These are phyloP conservation scores for Blastobotrys niveus DNA, from an alignment of 1,139 yeast species.

Conservation along the genomic window DNA sequence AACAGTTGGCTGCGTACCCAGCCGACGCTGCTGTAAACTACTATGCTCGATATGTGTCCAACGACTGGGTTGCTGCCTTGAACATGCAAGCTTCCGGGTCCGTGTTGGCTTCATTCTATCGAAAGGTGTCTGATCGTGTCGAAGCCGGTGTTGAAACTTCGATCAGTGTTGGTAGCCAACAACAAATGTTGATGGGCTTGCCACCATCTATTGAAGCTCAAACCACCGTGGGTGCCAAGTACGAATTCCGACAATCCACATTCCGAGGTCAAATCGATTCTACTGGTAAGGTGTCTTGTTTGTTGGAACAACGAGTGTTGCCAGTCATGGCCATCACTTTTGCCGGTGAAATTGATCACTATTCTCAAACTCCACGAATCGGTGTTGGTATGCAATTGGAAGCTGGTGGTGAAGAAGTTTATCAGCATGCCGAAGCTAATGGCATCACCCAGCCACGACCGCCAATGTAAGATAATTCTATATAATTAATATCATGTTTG, in stretches of 20 bases:
- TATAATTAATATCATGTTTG: background rate
- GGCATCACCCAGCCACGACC: constrained; percentile 29
- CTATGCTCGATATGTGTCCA: constrained; percentile 83
- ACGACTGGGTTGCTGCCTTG: constrained; percentile 90
- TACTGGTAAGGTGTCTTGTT: constrained; percentile 82
- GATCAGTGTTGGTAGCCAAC: constrained; percentile 67
- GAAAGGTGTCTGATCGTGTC: constrained; percentile 83
- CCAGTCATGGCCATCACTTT: constrained; percentile 87
- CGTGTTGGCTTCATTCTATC: constrained; percentile 84
- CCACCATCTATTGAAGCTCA: constrained; percentile 85
- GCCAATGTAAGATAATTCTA: constrained; percentile 26
- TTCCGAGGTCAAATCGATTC: constrained; percentile 95
- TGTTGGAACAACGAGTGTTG: constrained; percentile 87
- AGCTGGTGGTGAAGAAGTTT: constrained; percentile 87
- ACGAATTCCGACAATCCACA: constrained; percentile 93
- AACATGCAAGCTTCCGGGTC: constrained; percentile 94
- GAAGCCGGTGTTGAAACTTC: constrained; percentile 97
- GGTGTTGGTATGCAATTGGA: constrained; percentile 96
- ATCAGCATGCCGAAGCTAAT: constrained; percentile 33
- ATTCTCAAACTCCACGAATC: constrained; percentile 72
- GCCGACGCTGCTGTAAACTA: constrained; percentile 91
- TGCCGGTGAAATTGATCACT: constrained; percentile 92
- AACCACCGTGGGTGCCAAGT: constrained; percentile 94
- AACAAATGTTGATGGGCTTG: constrained; percentile 69
- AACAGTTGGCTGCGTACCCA: constrained; percentile 67